phyloP scores from a whole-genome alignment of 169 alveolate genomes.

The Babesia bigemina region DNA sequence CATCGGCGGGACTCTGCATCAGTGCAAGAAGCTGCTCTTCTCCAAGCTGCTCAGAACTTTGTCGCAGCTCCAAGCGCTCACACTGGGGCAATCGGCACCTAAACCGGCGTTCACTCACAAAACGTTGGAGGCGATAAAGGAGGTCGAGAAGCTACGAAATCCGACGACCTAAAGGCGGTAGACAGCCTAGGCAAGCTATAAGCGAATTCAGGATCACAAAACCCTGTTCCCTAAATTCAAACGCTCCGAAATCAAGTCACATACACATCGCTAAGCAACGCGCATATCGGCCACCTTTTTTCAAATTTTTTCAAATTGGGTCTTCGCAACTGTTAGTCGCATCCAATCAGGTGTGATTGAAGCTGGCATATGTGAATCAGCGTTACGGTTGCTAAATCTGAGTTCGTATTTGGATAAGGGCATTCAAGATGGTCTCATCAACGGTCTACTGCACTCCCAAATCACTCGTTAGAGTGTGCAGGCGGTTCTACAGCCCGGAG shows the following conservation, averaged over 20 bases:
- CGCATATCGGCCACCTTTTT: too few relatives aligned
- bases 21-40: conserved; percentile 51
- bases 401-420: too few relatives aligned
- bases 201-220: not conserved
- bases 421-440: too few relatives aligned
- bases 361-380: too few relatives aligned
- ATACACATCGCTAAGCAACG: too few relatives aligned
- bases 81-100: conserved; percentile 8
- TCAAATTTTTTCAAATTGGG: too few relatives aligned
- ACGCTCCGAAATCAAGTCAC: too few relatives aligned
- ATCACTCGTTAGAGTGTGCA: conserved; percentile 14
- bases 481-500: conserved; percentile 78
- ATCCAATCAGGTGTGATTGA: too few relatives aligned
- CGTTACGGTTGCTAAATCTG: too few relatives aligned
- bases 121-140: conserved; percentile 8
- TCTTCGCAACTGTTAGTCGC: too few relatives aligned
- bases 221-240: too few relatives aligned
- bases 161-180: conserved; percentile 4
- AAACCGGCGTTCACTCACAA: not conserved
- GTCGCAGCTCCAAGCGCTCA: conserved; percentile 36
- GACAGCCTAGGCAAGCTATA: not conserved
- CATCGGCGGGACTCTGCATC: conserved; percentile 66
- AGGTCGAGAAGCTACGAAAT: conserved; percentile 13
- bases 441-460: not conserved
- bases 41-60: conserved; percentile 42